Base-by-base conservation (phyloP, 2,329 filamentous ascomycete species). In the Niveomyces coronatus region DNA sequence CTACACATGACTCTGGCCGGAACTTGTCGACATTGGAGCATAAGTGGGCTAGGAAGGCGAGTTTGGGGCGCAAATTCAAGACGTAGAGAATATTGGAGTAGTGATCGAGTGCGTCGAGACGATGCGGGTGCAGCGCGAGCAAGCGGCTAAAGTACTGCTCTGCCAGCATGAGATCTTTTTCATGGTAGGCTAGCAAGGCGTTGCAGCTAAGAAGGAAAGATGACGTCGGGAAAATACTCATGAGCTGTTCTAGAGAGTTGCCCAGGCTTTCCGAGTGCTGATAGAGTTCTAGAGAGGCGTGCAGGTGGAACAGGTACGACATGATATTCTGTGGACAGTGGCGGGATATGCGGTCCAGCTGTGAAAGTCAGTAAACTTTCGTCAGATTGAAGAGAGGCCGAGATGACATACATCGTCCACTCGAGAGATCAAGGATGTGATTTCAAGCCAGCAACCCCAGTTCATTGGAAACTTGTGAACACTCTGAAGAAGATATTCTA, bases 41-140 rank as follows among this genome's bases (percentile, higher is more conserved):
- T 9, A 95, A 69, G 52, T 95, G 88, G 0, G 91, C 91, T 16
- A 98, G 63, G 50, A 94, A 95, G 0, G 89, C 88, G 16, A 98
- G 70, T 53, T 94, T 94, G 0, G 91, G 86, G 9, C 88, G 74
- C 44, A 83, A 70, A 30, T 84, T 82, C 67, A 96, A 82, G 20
- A 98, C 89, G 55, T 95, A 96, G 11, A 98, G 74, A 15, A 96
- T 94, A 53, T 98, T 98, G 24, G 88, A 95, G 59, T 95, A 98
- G 53, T 94, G 85, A 53, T 98, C 91, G 14, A 98, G 71, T 3
- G 83, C 83, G 56, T 98, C 91, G 14, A 98, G 75, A 6, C 91
- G 58, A 65, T 82, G 65, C 48, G 77, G 63, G 70, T 81, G 74
- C 5, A 77, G 74, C 20, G 94, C 85, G 13, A 98, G 72, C 28